Evolutionary conservation across 2,329 filamentous ascomycete species (phyloP).

Genomic region (Conoideocrella luteorostrata): DNA sequence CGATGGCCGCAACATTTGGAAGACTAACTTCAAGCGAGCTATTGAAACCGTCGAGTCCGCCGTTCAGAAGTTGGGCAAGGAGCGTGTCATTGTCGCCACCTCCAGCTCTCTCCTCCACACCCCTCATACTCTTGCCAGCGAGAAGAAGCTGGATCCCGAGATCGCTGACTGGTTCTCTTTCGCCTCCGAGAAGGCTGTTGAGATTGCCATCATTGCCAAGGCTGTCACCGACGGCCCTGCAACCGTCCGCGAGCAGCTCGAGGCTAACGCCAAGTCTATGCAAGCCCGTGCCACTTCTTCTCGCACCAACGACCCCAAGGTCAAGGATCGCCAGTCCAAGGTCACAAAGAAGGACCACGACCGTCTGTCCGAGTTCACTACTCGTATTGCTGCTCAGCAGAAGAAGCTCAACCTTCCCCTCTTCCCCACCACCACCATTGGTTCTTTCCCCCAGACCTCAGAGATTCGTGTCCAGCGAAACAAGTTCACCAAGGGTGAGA

Average conservation of each 20-base stretch:
- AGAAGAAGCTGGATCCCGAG: conserved; percentile 96
- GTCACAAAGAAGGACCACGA: conserved; percentile 81
- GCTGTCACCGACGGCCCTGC: conserved; percentile 90
- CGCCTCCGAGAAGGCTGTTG: conserved; percentile 85
- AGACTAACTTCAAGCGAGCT: conserved; percentile 96
- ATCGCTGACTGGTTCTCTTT: conserved; percentile 98
- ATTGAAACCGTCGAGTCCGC: conserved; percentile 87
- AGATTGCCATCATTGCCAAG: conserved; percentile 92
- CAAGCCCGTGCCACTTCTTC: conserved; percentile 85
- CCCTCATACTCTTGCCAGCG: conserved; percentile 92
- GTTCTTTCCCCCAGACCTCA: conserved; percentile 98
- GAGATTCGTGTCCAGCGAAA: conserved; percentile 95
- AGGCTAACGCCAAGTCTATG: conserved; percentile 94
- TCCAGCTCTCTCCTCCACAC: conserved; percentile 98
- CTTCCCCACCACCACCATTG: conserved; percentile 99
- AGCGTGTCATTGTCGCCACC: conserved; percentile 92
- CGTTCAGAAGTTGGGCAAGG: conserved; percentile 91
- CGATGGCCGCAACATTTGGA: conserved; percentile 99
- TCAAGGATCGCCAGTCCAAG: conserved; percentile 93
- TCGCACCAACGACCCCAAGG: conserved; percentile 93
- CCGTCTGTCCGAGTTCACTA: conserved; percentile 83
- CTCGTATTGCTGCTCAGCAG: conserved; percentile 82
- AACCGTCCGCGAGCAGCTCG: conserved; percentile 77
- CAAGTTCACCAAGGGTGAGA: conserved; percentile 99
- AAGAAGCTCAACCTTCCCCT: conserved; percentile 87